phyloP scores from a whole-genome alignment of 2,329 filamentous ascomycete genomes.

The Pseudopithomyces maydicus region DNA sequence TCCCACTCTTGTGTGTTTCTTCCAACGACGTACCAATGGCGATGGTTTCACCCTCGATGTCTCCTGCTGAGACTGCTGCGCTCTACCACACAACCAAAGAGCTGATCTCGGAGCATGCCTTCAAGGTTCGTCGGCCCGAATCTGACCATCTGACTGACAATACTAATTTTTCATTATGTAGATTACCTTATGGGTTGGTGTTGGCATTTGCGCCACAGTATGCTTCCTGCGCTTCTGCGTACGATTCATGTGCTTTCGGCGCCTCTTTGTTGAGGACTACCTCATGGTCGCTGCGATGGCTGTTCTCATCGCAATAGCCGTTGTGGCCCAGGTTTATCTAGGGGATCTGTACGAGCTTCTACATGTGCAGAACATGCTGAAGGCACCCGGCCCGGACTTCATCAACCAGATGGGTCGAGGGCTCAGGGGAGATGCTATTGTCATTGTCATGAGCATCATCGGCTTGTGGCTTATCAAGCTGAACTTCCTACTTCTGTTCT shows the following conservation, averaged over 20 bases:
- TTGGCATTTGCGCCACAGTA: slow-evolving; percentile 2
- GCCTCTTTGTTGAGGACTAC: slow-evolving; percentile 6
- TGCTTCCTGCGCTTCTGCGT: slow-evolving; percentile 6
- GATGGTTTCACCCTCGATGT: neutral
- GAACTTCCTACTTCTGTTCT: slow-evolving; percentile 2
- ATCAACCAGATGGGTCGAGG: slow-evolving; percentile 1
- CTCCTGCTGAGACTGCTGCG: neutral
- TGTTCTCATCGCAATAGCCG: slow-evolving; percentile 3
- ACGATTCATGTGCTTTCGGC: slow-evolving; percentile 2
- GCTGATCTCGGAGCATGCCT: neutral
- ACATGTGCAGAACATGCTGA: slow-evolving; percentile 3
- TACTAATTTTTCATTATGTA: neutral
- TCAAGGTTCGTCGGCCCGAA: neutral
- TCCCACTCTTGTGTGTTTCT: neutral
- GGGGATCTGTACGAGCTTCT: slow-evolving; percentile 4
- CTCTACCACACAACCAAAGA: slow-evolving; percentile 3
- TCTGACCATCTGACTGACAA: neutral
- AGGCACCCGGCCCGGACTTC: neutral
- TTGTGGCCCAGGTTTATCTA: neutral
- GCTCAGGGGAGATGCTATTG: slow-evolving; percentile 1
- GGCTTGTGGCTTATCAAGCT: slow-evolving; percentile 5
- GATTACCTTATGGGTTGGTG: slow-evolving; percentile 3
- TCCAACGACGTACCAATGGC: neutral
- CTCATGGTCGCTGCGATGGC: slow-evolving; percentile 6
- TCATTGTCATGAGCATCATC: neutral